A percentile compares a stretch with the other conserved stretches of the same genome.
These are phyloP conservation scores for Mycena vitilis DNA, from an alignment of 768 basidiomycete species.

Conservation along the genomic window DNA sequence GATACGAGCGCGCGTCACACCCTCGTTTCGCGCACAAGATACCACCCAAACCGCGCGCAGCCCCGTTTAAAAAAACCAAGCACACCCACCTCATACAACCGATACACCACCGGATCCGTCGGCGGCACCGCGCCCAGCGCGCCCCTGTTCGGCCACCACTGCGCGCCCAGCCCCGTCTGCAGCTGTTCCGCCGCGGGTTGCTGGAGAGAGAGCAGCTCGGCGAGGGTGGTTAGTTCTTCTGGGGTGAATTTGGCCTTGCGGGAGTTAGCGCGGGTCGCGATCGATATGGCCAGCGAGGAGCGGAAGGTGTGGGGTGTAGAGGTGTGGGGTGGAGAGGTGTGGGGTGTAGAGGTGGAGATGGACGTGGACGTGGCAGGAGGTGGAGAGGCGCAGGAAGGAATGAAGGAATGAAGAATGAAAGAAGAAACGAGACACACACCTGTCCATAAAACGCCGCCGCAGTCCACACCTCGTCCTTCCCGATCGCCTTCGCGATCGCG, in stretches of 20 bases:
- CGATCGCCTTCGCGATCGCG: constrained; percentile 71
- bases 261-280: no score
- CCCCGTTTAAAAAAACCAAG: no score
- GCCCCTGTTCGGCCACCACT: constrained; percentile 83
- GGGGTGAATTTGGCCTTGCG: constrained; percentile 73
- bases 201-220: constrained; percentile 61
- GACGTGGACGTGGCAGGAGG: no score
- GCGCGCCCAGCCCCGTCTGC: constrained; percentile 61
- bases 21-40: no score
- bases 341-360: no score
- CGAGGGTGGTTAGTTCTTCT: constrained; percentile 69
- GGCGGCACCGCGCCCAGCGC: constrained; percentile 74
- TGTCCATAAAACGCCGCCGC: constrained; percentile 87
- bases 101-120: constrained; percentile 83
- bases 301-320: no score
- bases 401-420: constrained; percentile 1
- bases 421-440: constrained; percentile 49
- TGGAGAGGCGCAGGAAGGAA: not conserved
- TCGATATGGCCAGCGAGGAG: no score
- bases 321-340: no score
- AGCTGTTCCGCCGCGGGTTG: constrained; percentile 50
- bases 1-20: no score
- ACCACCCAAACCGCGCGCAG: no score
- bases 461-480: constrained; percentile 84
- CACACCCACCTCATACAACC: constrained; percentile 77